phyloP scores from a whole-genome alignment of 352 stramenopile genomes.

The Elongisporangium anandrum region DNA sequence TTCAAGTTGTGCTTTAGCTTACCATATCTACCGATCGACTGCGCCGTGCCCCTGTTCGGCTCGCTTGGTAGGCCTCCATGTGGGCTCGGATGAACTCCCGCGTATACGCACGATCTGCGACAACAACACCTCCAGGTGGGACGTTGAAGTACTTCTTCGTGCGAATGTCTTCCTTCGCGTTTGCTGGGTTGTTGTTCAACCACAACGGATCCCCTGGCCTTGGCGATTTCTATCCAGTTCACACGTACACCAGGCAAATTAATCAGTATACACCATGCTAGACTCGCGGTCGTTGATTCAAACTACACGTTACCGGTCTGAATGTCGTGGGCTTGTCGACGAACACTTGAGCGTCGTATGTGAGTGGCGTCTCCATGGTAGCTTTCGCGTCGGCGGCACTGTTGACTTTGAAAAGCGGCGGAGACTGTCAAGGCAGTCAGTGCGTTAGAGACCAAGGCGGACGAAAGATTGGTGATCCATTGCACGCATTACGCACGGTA shows the following conservation, averaged over 20 bases:
- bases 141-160: conserved; percentile 40
- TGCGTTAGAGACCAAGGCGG: background rate
- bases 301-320: conserved; percentile 25
- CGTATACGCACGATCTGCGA: conserved; percentile 58
- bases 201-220: conserved; percentile 32
- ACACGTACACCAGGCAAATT: conserved; percentile 1
- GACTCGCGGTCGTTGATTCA: background rate
- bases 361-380: conserved; percentile 45
- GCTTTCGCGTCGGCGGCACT: conserved; percentile 46
- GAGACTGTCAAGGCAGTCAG: background rate
- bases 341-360: conserved; percentile 54
- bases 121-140: conserved; percentile 40
- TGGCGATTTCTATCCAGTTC: conserved; percentile 6
- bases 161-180: conserved; percentile 38
- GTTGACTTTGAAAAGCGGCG: conserved; percentile 39
- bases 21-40: background rate
- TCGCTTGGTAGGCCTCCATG: conserved; percentile 37
- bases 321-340: conserved; percentile 22
- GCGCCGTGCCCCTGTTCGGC: background rate
- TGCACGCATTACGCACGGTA: background rate
- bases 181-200: conserved; percentile 41
- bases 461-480: background rate
- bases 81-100: conserved; percentile 58
- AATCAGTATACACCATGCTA: background rate
- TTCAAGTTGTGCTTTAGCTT: background rate